Base-by-base conservation (phyloP, 2,329 filamentous ascomycete species). In the Akanthomyces uredinophilus region DNA sequence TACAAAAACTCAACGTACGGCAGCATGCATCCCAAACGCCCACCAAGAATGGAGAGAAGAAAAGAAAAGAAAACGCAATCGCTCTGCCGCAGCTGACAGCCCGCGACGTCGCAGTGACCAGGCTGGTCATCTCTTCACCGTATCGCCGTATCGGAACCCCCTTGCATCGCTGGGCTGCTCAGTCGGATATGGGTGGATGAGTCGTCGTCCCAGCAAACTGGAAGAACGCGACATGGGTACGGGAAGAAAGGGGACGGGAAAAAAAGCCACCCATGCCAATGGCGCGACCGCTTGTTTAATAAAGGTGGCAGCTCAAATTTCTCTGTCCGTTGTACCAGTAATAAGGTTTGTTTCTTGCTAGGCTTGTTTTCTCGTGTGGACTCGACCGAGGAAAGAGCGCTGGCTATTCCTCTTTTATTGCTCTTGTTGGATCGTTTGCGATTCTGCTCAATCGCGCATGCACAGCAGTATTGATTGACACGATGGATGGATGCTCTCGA, bases 131-230 rank as follows among this genome's bases (percentile, higher is more conserved):
- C 37, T 39, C 37, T 39, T 39, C 37, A 39, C 37, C 37, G 37
- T 39, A 39, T 39, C 37, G 37, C 37, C 37, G 37, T 14, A 14
- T 39, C 37, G 37, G 7, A 5, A 5, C 13, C 46, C 43, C 46
- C 46, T 50, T 50, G 46, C 16, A 18, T 32, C 24, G 46, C 20
- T n/a, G 29, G 37, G 37, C 37, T 8, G 7, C 32, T 4, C 27
- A 29, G 27, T 29, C 27, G 27, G 27, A 29, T 4, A 2, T 2
- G 27, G 27, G 27, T 6, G 27, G 27, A 29, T 6, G 32, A 35
- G 32, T 35, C 32, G 29, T 27, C 50, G 52, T 55, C 52, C 51
- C 39, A 55, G 52, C 52, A 44, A 55, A 55, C 52, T 22, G 52
- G 39, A 44, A 55, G 39, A 43, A 55, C 16, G 16, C 22, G 39